phyloP scores from a whole-genome alignment of 176 grass and related monocot genomes.

The Leersia perrieri region DNA sequence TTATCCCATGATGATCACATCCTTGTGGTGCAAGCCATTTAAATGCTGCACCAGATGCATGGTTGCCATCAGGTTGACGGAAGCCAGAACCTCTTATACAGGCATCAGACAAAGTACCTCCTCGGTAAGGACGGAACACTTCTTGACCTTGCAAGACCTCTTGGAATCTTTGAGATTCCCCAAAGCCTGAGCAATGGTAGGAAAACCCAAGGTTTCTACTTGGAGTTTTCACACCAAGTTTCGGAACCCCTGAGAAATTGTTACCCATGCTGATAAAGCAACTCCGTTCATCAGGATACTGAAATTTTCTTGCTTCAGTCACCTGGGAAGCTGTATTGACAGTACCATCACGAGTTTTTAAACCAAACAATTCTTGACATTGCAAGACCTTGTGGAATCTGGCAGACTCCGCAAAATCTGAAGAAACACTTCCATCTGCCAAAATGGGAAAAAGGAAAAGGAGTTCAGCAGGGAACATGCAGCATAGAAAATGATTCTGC shows the following conservation, averaged over 20 bases:
- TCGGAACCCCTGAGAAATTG: conserved; percentile 36
- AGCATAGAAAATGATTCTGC: not conserved
- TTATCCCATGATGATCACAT: conserved; percentile 35
- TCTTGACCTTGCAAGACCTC: conserved; percentile 99
- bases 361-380: conserved; percentile 86
- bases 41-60: conserved; percentile 30
- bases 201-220: conserved; percentile 49
- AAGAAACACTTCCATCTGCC: conserved; percentile 73
- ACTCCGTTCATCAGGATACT: conserved; percentile 42
- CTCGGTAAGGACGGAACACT: conserved; percentile 49
- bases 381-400: conserved; percentile 97
- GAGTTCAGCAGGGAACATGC: conserved; percentile 13
- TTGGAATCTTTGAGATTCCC: conserved; percentile 68
- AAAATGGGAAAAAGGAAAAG: conserved; percentile 19
- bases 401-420: conserved; percentile 58
- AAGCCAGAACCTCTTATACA: conserved; percentile 35
- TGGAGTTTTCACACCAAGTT: conserved; percentile 45
- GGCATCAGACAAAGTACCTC: conserved; percentile 43
- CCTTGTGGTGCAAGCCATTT: conserved; percentile 44
- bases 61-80: conserved; percentile 24
- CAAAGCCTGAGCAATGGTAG: conserved; percentile 54
- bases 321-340: conserved; percentile 44
- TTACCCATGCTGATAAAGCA: conserved; percentile 39
- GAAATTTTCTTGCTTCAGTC: conserved; percentile 45
- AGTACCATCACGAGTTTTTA: conserved; percentile 45